phyloP scores from a whole-genome alignment of 352 stramenopile species.

The Saprolegnia parasitica region DNA sequence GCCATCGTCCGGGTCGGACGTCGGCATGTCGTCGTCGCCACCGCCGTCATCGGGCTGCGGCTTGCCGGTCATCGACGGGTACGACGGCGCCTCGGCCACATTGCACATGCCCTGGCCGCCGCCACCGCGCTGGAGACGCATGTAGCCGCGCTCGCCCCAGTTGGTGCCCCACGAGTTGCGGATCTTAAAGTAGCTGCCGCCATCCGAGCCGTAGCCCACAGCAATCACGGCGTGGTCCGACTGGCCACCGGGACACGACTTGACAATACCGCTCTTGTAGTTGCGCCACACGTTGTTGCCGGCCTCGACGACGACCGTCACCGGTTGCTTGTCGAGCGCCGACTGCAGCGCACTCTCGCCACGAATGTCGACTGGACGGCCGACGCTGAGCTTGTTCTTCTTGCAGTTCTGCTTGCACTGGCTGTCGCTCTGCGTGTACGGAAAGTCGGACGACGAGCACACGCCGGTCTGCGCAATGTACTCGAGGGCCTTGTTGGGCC shows the following conservation, averaged over 20 bases:
- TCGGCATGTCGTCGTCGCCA: too few species aligned
- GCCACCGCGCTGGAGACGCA: constrained; percentile 80
- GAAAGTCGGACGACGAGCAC: constrained; percentile 66
- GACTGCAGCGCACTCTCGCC: constrained; percentile 2
- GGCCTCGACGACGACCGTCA: constrained; percentile 81
- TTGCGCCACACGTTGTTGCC: constrained; percentile 95
- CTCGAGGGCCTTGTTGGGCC: background rate
- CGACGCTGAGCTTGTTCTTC: constrained; percentile 25
- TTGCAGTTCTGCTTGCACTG: constrained; percentile 42
- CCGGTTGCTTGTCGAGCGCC: constrained; percentile 15
- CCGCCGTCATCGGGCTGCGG: background rate
- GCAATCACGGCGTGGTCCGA: constrained; percentile 97
- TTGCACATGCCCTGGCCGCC: constrained; percentile 28
- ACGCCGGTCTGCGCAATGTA: constrained; percentile 73
- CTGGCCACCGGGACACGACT: constrained; percentile 61
- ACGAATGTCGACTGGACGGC: background rate
- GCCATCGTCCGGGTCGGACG: too few species aligned
- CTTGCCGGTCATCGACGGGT: background rate
- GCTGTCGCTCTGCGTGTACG: constrained; percentile 54
- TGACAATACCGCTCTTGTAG: constrained; percentile 92
- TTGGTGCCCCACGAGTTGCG: constrained; percentile 95
- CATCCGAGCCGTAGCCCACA: constrained; percentile 91
- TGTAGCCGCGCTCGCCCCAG: constrained; percentile 93
- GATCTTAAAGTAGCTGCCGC: constrained; percentile 86
- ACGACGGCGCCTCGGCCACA: background rate